Base-by-base conservation (phyloP, 495 filamentous ascomycete genomes). In the Penicillium mononematosum region DNA sequence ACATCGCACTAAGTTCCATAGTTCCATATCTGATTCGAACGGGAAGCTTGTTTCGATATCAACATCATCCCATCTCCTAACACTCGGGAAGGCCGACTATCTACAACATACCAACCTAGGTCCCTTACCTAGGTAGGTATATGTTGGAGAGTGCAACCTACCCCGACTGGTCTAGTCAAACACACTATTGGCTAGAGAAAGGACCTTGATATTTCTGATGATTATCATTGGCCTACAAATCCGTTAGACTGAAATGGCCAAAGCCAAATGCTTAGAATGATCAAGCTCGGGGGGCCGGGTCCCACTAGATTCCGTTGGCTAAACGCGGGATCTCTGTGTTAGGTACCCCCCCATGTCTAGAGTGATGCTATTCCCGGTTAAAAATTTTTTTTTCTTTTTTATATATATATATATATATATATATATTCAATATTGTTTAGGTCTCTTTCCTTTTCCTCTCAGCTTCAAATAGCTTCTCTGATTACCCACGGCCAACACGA, bases 261-360 rank as follows among this genome's bases (percentile, higher is more conserved):
- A 43, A 29, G 36, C 36, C 34, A 44, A 39, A 44, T 22, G 50
- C 17, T 53, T 53, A 45, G 39, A 29, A 5, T 9, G 11, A 43
- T 44, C 25, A 53, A 53, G 32, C 44, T 46, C 44, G 53, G 53
- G 32, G 53, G 32, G 1, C 44, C 20, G 52, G 52, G 32, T 36
- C 32, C 44, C 53, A 55, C 53, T 12, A 31, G 14, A 1, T 31
- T 47, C 44, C 34, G 22, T 25, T 39, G 25, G 44, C 31, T 45
- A 25, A 42, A 17, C 42, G 10, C 41, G 29, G 19, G 27, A 42
- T 41, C 41, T 36, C 12, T 47, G 16, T 46, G 52, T 47, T 55
- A 46, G 53, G 53, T 47, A 51, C 49, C 5, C 46, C 46, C 50
- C 38, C 7, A 27, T 53, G 19, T 11, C 29, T 45, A 54, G 10